These are phyloP conservation scores for Schizonepeta tenuifolia DNA, from an alignment of 257 asterid genomes.

Conservation along the genomic window DNA sequence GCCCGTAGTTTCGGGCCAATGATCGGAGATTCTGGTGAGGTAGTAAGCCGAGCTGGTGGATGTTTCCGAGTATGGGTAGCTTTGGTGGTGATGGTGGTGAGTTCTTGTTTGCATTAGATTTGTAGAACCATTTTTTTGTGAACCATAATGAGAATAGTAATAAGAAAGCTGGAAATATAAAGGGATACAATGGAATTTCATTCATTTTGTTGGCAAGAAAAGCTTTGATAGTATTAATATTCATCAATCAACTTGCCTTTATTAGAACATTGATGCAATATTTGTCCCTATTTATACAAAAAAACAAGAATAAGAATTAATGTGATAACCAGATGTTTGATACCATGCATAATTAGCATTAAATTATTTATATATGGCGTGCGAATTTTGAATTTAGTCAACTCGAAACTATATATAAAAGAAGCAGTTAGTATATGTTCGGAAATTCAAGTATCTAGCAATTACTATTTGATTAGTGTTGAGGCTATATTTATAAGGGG, in stretches of 20 bases:
- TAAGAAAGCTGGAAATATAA: background rate
- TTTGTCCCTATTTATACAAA: background rate
- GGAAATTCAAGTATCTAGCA: too few species aligned
- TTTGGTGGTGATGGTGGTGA: constrained; percentile 15
- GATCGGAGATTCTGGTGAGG: background rate
- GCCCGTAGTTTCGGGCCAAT: constrained; percentile 11
- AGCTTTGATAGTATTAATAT: background rate
- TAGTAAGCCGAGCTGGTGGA: constrained; percentile 15
- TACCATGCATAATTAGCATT: background rate
- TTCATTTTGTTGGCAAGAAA: constrained; percentile 1
- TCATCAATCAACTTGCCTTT: background rate
- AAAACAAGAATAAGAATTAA: background rate
- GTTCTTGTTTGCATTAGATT: constrained; percentile 3
- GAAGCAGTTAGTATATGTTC: too few species aligned
- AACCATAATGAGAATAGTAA: background rate
- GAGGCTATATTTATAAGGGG: too few species aligned
- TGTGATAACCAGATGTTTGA: background rate
- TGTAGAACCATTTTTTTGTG: background rate
- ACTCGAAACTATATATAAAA: too few species aligned
- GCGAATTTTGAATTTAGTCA: too few species aligned
- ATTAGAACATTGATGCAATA: too few species aligned
- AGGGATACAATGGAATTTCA: background rate
- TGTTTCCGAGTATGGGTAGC: constrained; percentile 18
- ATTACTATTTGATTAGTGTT: too few species aligned
- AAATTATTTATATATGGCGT: too few species aligned